Evolutionary conservation across 148 eudicot species (phyloP), one percentile per base, ranked within the genome.

Genomic region (Chenopodium quinoa): DNA sequence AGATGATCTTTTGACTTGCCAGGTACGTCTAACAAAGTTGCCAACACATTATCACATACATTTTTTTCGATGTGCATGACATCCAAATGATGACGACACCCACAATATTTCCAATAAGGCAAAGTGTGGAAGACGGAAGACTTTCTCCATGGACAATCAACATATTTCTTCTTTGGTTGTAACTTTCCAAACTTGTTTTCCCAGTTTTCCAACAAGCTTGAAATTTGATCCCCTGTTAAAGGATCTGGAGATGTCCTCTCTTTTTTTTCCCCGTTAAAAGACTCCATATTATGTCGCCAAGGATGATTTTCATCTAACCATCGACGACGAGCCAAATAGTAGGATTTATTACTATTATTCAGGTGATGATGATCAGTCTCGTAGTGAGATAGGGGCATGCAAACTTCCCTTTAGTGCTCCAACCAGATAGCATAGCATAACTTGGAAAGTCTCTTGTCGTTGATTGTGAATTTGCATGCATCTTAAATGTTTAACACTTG

Each of bases 21-120:
- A 34, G 37, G 37, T 34, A 34, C 4, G 37, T 34, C 37, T 22
- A 73, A 46, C 11, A 80, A 73, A 9, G 83, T 73, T 9, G 71
- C 78, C 1, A 73, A 25, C 23, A 80, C 1, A 34, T 14, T 73
- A 4, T 80, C 83, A 63, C 56, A 72, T 23, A 73, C 40, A 46
- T 80, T 79, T 31, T 31, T 31, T 34, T 34, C 0, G 4, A 34
- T 37, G 16, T 80, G 83, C 76, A 80, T 80, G 37, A 25, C 62
- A 64, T 71, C 83, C 7, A 37, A 37, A 37, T 37, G 40, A 37
- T 37, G 40, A 37, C 7, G 40, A 5, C 40, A 37, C 6, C 37
- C 1, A 40, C 40, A 34, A 54, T 71, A 9, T 47, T 54, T 72
- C 76, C 76, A 56, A 32, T 70, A 79, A 50, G 82, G 52, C 0